Base-by-base conservation (phyloP, 2,329 filamentous ascomycete genomes). In the Cercospora zeina region DNA sequence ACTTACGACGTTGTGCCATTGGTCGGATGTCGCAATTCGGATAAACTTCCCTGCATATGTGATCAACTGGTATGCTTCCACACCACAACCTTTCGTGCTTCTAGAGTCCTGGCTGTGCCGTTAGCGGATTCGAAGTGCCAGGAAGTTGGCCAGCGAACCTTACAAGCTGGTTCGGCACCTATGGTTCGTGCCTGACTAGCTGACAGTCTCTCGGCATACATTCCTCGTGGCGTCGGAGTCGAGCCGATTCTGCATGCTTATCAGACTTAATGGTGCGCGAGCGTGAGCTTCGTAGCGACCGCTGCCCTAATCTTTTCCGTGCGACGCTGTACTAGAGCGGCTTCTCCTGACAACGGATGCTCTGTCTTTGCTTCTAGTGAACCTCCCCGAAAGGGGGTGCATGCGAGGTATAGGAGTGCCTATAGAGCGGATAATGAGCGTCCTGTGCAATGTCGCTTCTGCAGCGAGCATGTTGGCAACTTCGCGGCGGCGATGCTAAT, bases 1-100 rank as follows among this genome's bases (percentile, higher is more conserved):
- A 24, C n/a, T n/a, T 21, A 16, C 24, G 16, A 27, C 37, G 24
- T 16, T 19, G 5, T 61, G 24, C 33, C 33, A 65, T 65, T 65
- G 63, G 63, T 39, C 45, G 55, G 4, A 54, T 62, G 54, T 61
- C 63, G 61, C 61, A 62, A 63, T 62, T 42, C 53, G 54, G 47
- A 33, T n/a, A 51, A 33, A 30, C n/a, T 19, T 31, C 47, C 47
- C 47, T 51, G 47, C 47, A 51, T 51, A 51, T 24, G 39, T 21
- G 39, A 45, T 24, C 39, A 45, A 45, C 39, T 45, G 39, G 16
- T 45, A 45, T 45, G 39, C 39, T 45, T 24, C 21, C 19, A 11
- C 39, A 16, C 39, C 39, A 45, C 39, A 21, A 45, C 19, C 39
- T 45, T 45, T 45, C 19, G 19, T 45, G 39, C 39, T 21, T 45